These are phyloP conservation scores for Chlorociboria aeruginascens DNA, from an alignment of 495 filamentous ascomycete species.

Conservation along the genomic window DNA sequence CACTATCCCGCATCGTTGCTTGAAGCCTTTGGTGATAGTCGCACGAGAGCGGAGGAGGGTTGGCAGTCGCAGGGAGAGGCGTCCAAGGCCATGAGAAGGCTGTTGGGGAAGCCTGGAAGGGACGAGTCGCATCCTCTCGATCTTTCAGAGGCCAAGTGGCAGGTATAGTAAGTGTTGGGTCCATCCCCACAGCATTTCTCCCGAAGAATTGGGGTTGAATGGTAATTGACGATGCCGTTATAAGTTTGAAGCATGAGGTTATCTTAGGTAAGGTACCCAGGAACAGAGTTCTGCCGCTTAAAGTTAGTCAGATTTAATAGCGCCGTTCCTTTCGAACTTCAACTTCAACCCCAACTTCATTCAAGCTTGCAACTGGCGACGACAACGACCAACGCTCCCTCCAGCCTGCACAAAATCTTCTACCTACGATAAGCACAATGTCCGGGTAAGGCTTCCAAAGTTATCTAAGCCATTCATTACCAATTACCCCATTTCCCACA, in stretches of 20 bases:
- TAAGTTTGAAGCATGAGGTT: no score
- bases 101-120: constrained; percentile 41
- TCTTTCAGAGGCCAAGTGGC: constrained; percentile 7
- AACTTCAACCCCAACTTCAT: no score
- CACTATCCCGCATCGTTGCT: neutral
- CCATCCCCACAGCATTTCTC: constrained; percentile 15
- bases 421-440: constrained; percentile 14
- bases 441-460: constrained; percentile 18
- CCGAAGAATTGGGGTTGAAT: neutral
- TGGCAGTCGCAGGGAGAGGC: no score
- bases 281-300: no score
- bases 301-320: no score
- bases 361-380: no score
- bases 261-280: no score
- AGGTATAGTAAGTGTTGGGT: neutral
- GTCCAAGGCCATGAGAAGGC: constrained; percentile 22
- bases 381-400: constrained; percentile 12
- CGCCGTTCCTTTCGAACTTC: no score
- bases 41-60: no score
- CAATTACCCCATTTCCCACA: no score
- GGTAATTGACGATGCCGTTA: no score
- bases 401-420: constrained; percentile 2
- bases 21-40: no score
- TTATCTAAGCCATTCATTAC: neutral
- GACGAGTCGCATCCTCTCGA: constrained; percentile 36